Evolutionary conservation across 2,329 filamentous ascomycete genomes (phyloP).

Genomic region (Aspergillus fructus): DNA sequence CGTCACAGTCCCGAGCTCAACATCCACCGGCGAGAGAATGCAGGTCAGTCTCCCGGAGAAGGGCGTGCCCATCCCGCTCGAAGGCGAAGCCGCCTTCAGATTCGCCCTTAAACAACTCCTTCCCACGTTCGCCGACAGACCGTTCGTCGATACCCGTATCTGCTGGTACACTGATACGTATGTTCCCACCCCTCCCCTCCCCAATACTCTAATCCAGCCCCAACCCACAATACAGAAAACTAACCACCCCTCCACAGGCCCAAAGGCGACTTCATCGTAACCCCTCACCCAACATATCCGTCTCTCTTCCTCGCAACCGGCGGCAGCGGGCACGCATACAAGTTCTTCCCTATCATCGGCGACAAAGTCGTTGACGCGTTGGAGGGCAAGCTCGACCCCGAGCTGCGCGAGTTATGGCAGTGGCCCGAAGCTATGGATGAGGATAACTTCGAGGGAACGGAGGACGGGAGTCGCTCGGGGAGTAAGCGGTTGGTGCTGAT

Average conservation of each 20-base stretch:
- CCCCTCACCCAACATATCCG: constrained; percentile 63
- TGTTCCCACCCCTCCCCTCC: constrained; percentile 16
- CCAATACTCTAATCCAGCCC: not conserved
- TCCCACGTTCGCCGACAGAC: constrained; percentile 58
- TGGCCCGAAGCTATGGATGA: constrained; percentile 33
- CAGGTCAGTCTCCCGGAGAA: constrained; percentile 41
- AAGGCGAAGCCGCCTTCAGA: constrained; percentile 63
- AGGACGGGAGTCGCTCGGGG: constrained; percentile 41
- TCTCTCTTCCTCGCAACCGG: constrained; percentile 53
- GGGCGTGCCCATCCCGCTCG: constrained; percentile 43
- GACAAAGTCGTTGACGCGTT: constrained; percentile 51
- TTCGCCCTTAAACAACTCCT: constrained; percentile 61
- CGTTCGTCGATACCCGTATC: constrained; percentile 62
- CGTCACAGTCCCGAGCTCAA: constrained; percentile 31
- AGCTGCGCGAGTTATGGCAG: constrained; percentile 43
- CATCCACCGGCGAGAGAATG: constrained; percentile 24
- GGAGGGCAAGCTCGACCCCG: constrained; percentile 44
- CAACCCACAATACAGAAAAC: not conserved
- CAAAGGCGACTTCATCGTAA: constrained; percentile 69
- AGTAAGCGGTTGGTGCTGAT: constrained; percentile 34
- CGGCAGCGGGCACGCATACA: constrained; percentile 55
- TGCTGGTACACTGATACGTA: constrained; percentile 77
- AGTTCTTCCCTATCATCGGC: constrained; percentile 55
- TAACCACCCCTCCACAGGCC: constrained; percentile 33
- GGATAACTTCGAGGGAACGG: constrained; percentile 30